phyloP scores from a whole-genome alignment of 2,329 filamentous ascomycete genomes.

The Ophiostoma tasmaniense region DNA sequence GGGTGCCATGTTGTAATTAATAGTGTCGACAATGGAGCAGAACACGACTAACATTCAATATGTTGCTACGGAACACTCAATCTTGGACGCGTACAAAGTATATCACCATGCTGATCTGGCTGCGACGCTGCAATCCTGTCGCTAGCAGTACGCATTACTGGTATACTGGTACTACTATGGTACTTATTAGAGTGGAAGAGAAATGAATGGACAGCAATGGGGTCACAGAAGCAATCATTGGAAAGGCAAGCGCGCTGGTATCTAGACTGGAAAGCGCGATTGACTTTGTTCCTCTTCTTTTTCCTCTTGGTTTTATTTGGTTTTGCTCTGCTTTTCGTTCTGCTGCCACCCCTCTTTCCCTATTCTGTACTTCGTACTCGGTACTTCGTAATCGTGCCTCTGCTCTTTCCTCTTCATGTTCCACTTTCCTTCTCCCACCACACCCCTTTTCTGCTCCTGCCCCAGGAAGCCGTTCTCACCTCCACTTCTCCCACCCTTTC shows the following conservation, averaged over 20 bases:
- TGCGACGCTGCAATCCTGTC: background rate
- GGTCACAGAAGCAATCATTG: background rate
- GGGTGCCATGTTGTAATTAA: background rate
- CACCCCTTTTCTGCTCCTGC: slow-evolving; percentile 1
- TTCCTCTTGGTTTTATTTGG: too few relatives aligned
- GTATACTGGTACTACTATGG: background rate
- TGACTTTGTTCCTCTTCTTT: background rate
- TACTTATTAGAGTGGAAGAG: too few relatives aligned
- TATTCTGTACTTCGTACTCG: too few relatives aligned
- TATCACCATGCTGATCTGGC: background rate
- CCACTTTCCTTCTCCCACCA: background rate
- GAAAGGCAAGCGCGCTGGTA: background rate
- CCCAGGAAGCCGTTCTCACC: background rate
- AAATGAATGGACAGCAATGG: background rate
- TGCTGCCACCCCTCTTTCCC: background rate
- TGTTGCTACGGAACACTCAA: background rate
- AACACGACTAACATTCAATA: background rate
- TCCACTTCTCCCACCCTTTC: background rate
- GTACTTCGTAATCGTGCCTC: background rate
- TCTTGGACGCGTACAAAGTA: background rate
- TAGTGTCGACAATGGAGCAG: background rate
- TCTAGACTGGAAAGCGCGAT: background rate
- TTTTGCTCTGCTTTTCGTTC: background rate
- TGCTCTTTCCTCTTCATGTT: background rate
- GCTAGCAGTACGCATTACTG: background rate